A percentile compares a stretch with the other conserved stretches of the same genome.
Evolutionary conservation across 768 basidiomycete genomes (phyloP).

Genomic region (Kondoa malvinella): DNA sequence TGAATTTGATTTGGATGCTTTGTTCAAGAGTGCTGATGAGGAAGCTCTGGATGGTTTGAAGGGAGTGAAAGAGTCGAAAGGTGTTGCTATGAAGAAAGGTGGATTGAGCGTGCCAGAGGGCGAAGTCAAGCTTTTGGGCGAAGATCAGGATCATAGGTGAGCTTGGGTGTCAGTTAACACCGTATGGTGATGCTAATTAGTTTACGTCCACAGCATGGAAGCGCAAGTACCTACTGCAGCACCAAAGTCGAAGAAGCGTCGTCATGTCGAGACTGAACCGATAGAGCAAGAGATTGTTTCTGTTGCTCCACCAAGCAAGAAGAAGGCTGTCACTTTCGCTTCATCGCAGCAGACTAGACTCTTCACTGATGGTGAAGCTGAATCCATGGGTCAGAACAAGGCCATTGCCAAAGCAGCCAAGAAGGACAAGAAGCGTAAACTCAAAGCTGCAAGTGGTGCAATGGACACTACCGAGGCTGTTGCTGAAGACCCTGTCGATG

Average conservation of each 20-base stretch:
- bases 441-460: conserved; percentile 13
- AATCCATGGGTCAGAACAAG: conserved; percentile 24
- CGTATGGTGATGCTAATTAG: not conserved
- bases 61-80: conserved; percentile 36
- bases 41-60: conserved; percentile 48
- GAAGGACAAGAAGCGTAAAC: conserved; percentile 27
- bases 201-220: conserved; percentile 15
- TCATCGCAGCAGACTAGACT: conserved; percentile 14
- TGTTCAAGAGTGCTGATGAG: conserved; percentile 64
- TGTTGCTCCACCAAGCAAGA: conserved; percentile 22
- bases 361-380: conserved; percentile 17
- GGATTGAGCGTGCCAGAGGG: conserved; percentile 5
- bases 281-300: conserved; percentile 20
- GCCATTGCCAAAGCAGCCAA: conserved; percentile 22
- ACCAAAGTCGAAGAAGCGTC: conserved; percentile 10
- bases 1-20: conserved; percentile 62
- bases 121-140: conserved; percentile 13
- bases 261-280: conserved; percentile 19
- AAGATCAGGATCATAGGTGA: conserved; percentile 13
- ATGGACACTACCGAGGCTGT: conserved; percentile 17
- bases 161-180: not conserved
- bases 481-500: conserved; percentile 11
- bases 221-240: conserved; percentile 9
- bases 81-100: conserved; percentile 35
- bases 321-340: conserved; percentile 24